A percentile compares a stretch with the other conserved stretches of the same genome.
Evolutionary conservation across 2,329 filamentous ascomycete species (phyloP).

Genomic region (Penicillium sp.): DNA sequence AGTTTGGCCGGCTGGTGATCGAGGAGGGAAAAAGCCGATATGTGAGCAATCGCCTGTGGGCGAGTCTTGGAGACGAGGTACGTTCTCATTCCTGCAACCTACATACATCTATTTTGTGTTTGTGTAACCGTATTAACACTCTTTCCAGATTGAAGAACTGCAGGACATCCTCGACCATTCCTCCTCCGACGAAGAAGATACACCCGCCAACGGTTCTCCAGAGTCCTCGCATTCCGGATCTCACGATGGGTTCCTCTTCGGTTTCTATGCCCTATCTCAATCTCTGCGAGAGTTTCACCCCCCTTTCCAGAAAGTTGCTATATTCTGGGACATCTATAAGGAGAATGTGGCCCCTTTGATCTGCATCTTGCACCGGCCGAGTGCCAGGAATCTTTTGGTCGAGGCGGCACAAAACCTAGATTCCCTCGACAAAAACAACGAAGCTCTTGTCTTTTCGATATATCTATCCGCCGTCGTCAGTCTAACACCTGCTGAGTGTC

Average conservation of each 20-base stretch:
- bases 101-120: neutral
- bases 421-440: constrained; percentile 56
- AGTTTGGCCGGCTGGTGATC: constrained; percentile 63
- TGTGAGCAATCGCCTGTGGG: constrained; percentile 66
- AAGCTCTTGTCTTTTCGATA: constrained; percentile 65
- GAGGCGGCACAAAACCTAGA: constrained; percentile 56
- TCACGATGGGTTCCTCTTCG: constrained; percentile 65
- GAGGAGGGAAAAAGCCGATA: constrained; percentile 64
- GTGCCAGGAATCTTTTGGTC: constrained; percentile 55
- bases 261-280: constrained; percentile 60
- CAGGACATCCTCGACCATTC: constrained; percentile 63
- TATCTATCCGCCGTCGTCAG: constrained; percentile 61
- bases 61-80: constrained; percentile 64
- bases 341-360: constrained; percentile 66
- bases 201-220: constrained; percentile 45
- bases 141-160: constrained; percentile 61
- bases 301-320: constrained; percentile 52
- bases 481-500: constrained; percentile 47
- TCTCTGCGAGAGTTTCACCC: constrained; percentile 63
- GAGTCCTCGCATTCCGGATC: constrained; percentile 46
- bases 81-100: neutral
- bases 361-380: constrained; percentile 63
- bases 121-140: constrained; percentile 12
- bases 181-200: constrained; percentile 61
- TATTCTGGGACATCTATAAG: constrained; percentile 63